Evolutionary conservation across 228 moss, liverwort and hornwort genomes (phyloP).

Genomic region (Sphagnum fallax): DNA sequence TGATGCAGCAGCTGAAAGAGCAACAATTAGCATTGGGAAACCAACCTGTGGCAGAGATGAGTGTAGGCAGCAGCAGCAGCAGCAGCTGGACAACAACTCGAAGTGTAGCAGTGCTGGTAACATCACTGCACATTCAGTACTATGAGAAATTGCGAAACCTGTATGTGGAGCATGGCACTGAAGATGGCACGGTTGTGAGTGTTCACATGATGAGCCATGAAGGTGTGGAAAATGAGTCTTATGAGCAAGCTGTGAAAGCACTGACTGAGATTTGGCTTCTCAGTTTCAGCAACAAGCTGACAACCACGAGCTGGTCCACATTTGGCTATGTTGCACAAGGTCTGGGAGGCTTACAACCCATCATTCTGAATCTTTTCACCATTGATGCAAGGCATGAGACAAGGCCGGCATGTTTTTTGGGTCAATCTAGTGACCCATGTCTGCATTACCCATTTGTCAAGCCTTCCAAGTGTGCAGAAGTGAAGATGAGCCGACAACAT

Average conservation of each 20-base stretch:
- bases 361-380: conserved; percentile 43
- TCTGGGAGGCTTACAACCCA: conserved; percentile 49
- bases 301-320: conserved; percentile 73
- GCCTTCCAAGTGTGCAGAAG: conserved; percentile 1
- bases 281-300: conserved; percentile 53
- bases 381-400: background rate
- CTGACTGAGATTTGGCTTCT: conserved; percentile 81
- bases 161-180: conserved; percentile 29
- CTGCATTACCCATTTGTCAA: conserved; percentile 38
- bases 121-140: conserved; percentile 61
- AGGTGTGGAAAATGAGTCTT: conserved; percentile 53
- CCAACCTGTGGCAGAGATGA: too few relatives aligned
- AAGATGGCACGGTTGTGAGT: conserved; percentile 44
- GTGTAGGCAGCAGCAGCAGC: background rate
- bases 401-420: conserved; percentile 11
- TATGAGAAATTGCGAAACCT: conserved; percentile 52
- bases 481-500: conserved; percentile 9
- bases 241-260: conserved; percentile 64
- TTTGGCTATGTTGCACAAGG: conserved; percentile 81
- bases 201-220: conserved; percentile 73
- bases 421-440: conserved; percentile 61
- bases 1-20: background rate
- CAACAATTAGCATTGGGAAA: too few relatives aligned
- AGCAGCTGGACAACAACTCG: background rate
- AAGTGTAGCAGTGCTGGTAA: conserved; percentile 42